phyloP scores from a whole-genome alignment of 768 basidiomycete genomes.

The Cystoderma amianthinum region DNA sequence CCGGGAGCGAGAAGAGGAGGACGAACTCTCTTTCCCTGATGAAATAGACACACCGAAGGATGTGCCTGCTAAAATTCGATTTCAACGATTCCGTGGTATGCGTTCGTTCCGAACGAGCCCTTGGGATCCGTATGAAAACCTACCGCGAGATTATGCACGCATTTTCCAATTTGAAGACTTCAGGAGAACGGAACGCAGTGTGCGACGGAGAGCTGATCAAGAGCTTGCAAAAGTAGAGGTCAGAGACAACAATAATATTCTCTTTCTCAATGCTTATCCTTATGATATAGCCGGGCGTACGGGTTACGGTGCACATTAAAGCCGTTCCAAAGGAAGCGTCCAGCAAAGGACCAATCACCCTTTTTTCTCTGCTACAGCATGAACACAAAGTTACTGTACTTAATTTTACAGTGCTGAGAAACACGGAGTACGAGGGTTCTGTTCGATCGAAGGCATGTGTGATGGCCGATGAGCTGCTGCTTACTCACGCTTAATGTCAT shows the following conservation, averaged over 20 bases:
- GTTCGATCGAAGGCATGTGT: conserved; percentile 80
- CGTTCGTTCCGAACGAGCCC: conserved; percentile 91
- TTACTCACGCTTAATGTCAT: conserved; percentile 6
- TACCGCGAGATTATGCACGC: conserved; percentile 88
- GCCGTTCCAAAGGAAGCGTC: conserved; percentile 64
- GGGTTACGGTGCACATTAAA: conserved; percentile 72
- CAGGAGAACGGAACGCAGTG: conserved; percentile 71
- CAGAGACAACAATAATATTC: conserved; percentile 11
- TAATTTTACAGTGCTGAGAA: conserved; percentile 89
- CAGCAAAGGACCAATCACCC: conserved; percentile 41
- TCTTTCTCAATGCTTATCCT: background rate
- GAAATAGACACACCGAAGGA: conserved; percentile 94
- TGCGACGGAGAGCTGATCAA: conserved; percentile 59
- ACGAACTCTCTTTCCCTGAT: conserved; percentile 88
- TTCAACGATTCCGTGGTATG: conserved; percentile 89
- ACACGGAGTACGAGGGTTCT: conserved; percentile 87
- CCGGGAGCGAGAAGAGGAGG: conserved; percentile 68
- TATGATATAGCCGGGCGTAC: conserved; percentile 64
- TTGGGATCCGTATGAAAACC: conserved; percentile 96
- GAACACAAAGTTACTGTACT: conserved; percentile 94
- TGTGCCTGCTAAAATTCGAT: conserved; percentile 69
- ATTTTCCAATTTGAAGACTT: conserved; percentile 98
- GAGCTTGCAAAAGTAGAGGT: conserved; percentile 64
- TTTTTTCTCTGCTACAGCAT: conserved; percentile 86
- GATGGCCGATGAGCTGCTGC: background rate